Percentiles rank a stretch among this genome's conserved stretches.
These are phyloP conservation scores for Penicillium robsamsonii DNA, from an alignment of 495 filamentous ascomycete species.

Conservation along the genomic window DNA sequence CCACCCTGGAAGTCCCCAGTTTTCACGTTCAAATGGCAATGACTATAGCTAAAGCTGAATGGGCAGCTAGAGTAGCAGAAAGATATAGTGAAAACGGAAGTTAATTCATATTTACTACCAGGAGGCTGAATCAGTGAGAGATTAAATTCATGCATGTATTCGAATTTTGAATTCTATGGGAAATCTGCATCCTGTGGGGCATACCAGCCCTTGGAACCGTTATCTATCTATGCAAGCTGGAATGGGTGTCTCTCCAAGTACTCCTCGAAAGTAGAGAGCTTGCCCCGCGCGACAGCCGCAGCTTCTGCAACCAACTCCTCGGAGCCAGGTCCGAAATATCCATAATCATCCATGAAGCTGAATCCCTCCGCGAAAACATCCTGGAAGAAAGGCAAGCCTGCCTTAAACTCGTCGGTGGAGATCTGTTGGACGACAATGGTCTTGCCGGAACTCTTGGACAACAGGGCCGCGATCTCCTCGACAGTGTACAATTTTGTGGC, in stretches of 20 bases:
- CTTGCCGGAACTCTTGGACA: constrained; percentile 47
- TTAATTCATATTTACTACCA: too few species aligned
- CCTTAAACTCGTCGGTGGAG: constrained; percentile 34
- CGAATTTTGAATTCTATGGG: too few species aligned
- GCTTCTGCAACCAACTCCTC: constrained; percentile 43
- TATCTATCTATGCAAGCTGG: neutral
- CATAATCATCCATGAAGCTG: constrained; percentile 37
- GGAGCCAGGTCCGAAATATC: constrained; percentile 45
- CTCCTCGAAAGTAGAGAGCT: constrained; percentile 47
- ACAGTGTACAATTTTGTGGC: constrained; percentile 37
- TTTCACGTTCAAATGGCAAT: too few species aligned
- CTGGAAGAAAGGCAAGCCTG: constrained; percentile 23
- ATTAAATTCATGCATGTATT: too few species aligned
- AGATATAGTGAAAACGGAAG: too few species aligned
- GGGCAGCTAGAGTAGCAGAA: too few species aligned
- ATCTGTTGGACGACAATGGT: constrained; percentile 45
- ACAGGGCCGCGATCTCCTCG: constrained; percentile 34
- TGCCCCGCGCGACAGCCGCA: constrained; percentile 34
- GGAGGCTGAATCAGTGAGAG: too few species aligned
- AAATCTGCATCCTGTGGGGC: too few species aligned
- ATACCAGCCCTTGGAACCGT: too few species aligned
- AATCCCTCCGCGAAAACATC: constrained; percentile 5
- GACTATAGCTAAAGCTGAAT: too few species aligned
- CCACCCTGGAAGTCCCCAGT: too few species aligned
- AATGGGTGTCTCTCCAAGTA: constrained; percentile 31